Conservation (phyloP, 306 rosid genomes). For the Vigna trinervia region DNA sequence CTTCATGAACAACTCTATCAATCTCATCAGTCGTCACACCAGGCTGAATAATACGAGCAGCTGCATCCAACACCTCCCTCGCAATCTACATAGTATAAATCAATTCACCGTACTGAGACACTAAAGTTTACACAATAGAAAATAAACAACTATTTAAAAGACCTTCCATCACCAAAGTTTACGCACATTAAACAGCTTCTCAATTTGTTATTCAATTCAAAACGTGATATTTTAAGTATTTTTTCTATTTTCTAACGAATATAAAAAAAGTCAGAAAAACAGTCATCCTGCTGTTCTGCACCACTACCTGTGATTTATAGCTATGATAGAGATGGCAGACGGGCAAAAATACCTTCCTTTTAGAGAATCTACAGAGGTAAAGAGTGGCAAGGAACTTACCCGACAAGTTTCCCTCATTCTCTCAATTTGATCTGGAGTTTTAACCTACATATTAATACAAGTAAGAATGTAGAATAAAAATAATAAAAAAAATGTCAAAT, state of each 20-base stretch:
- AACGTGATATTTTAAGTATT: neutral
- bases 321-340: neutral
- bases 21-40: slow-evolving; percentile 97
- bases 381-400: slow-evolving; percentile 52
- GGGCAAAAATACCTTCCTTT: neutral
- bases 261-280: neutral
- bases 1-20: slow-evolving; percentile 91
- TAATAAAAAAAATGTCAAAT: slow-evolving; percentile 2
- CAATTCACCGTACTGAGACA: neutral
- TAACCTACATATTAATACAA: slow-evolving; percentile 64
- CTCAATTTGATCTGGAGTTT: slow-evolving; percentile 72
- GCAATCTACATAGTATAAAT: neutral
- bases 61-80: slow-evolving; percentile 62
- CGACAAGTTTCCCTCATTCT: slow-evolving; percentile 85
- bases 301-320: neutral
- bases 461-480: slow-evolving; percentile 14
- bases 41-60: slow-evolving; percentile 81
- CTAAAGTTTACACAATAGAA: neutral
- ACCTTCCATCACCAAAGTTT: slow-evolving; percentile 5
- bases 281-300: neutral
- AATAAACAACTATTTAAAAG: neutral
- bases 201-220: no score
- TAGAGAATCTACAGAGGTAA: slow-evolving; percentile 10
- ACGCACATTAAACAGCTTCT: neutral
- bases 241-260: neutral